Percentiles rank a stretch among this genome's conserved stretches.
Evolutionary conservation across 164 flowering plant species (phyloP).

Genomic region (Dillenia suffruticosa): DNA sequence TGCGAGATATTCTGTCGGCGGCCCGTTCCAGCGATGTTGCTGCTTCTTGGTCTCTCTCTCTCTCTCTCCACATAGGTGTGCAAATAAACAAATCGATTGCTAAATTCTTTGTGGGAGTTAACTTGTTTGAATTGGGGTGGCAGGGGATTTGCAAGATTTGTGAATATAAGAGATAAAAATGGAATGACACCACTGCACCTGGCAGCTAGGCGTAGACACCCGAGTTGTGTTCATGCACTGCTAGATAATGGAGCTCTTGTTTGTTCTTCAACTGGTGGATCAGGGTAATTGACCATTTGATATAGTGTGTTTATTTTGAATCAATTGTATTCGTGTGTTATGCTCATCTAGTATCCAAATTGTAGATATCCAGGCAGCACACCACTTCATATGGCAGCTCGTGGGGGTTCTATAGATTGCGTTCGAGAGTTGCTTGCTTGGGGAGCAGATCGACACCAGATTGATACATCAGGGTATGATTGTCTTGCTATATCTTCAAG

Average conservation of each 20-base stretch:
- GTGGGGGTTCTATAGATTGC: slow-evolving; percentile 49
- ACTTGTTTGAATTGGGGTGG: neutral
- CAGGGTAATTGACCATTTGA: slow-evolving; percentile 24
- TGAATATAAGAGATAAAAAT: slow-evolving; percentile 42
- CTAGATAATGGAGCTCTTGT: slow-evolving; percentile 47
- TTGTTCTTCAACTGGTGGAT: slow-evolving; percentile 46
- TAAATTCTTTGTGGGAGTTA: too few relatives aligned
- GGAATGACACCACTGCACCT: slow-evolving; percentile 54
- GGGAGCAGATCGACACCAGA: slow-evolving; percentile 62
- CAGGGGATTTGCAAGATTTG: slow-evolving; percentile 60
- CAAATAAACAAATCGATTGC: neutral
- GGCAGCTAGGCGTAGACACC: slow-evolving; percentile 38
- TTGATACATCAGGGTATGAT: slow-evolving; percentile 42
- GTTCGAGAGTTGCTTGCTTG: slow-evolving; percentile 55
- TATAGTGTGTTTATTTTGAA: neutral
- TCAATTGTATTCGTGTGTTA: neutral
- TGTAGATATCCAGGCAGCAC: slow-evolving; percentile 46
- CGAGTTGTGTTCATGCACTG: slow-evolving; percentile 34
- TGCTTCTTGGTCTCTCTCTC: slow-evolving; percentile 30
- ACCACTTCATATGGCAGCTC: slow-evolving; percentile 60
- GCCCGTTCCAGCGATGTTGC: slow-evolving; percentile 35
- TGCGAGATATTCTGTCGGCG: slow-evolving; percentile 40
- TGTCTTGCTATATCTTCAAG: neutral
- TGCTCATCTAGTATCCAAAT: neutral
- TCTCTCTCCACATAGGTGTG: neutral